Conservation (phyloP, 169 alveolate genomes). For the Plasmodium billcollinsi region DNA sequence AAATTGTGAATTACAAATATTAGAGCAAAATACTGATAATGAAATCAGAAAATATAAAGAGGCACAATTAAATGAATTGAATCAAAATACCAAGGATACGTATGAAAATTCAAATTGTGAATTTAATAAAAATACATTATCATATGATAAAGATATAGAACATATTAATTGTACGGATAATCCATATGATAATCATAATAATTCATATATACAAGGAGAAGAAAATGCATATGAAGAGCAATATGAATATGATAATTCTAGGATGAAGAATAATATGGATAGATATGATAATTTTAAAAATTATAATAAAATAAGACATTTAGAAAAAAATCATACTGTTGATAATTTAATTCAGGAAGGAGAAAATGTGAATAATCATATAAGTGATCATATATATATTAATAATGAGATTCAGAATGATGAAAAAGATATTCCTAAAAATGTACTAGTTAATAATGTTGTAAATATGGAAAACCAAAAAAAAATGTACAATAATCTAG, state of each 20-base stretch:
- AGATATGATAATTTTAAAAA: constrained; percentile 5
- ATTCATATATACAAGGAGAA: background rate
- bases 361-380: no score
- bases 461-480: background rate
- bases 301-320: constrained; percentile 1
- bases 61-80: no score
- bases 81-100: no score
- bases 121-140: no score
- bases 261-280: background rate
- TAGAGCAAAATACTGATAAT: no score
- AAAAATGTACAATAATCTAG: constrained; percentile 6
- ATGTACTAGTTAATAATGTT: background rate
- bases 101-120: no score
- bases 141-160: background rate
- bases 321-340: background rate
- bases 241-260: background rate
- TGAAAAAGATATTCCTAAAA: background rate
- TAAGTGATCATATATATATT: no score
- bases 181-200: no score
- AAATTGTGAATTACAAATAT: no score
- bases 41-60: no score
- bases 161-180: background rate
- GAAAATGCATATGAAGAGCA: background rate
- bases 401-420: background rate
- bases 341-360: no score